phyloP scores from a whole-genome alignment of 1,284 basidiomycete genomes.

The Thecaphora thlaspeos region DNA sequence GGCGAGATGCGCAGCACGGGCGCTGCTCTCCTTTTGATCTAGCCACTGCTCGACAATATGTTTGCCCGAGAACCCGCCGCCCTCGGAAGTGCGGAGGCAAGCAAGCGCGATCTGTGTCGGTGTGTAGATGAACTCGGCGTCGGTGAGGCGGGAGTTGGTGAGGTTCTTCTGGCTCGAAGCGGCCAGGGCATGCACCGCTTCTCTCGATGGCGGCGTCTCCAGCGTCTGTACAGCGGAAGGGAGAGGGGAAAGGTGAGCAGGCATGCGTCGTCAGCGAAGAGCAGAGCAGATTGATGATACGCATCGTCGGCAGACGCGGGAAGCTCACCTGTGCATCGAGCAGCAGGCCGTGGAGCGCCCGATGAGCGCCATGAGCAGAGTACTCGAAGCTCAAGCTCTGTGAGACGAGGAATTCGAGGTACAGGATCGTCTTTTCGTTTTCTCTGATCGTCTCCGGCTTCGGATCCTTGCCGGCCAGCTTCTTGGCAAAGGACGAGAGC shows the following conservation, averaged over 20 bases:
- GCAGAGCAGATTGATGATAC: too few relatives aligned
- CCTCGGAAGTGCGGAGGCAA: slow-evolving; percentile 61
- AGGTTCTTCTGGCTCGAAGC: slow-evolving; percentile 21
- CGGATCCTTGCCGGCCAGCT: slow-evolving; percentile 53
- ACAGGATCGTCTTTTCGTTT: slow-evolving; percentile 75
- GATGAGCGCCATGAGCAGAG: slow-evolving; percentile 83
- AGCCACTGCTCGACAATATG: slow-evolving; percentile 69
- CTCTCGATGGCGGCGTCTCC: slow-evolving; percentile 14
- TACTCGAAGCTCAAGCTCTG: slow-evolving; percentile 93
- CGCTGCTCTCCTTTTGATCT: slow-evolving; percentile 13
- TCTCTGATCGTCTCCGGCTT: slow-evolving; percentile 69
- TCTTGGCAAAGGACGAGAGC: slow-evolving; percentile 72
- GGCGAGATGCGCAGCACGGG: slow-evolving; percentile 1
- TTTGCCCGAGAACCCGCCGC: slow-evolving; percentile 31
- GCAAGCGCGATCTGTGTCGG: slow-evolving; percentile 93
- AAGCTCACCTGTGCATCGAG: slow-evolving; percentile 72
- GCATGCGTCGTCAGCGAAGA: too few relatives aligned
- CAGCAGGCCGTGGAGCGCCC: slow-evolving; percentile 83
- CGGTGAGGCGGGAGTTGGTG: slow-evolving; percentile 73
- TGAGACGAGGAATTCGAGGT: slow-evolving; percentile 90
- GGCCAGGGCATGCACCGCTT: slow-evolving; percentile 25
- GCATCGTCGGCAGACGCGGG: too few relatives aligned
- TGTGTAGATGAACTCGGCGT: slow-evolving; percentile 85
- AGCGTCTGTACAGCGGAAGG: slow-evolving; percentile 28
- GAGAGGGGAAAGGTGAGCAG: too few relatives aligned